Conservation (phyloP, 139 green algal genomes). For the Desmodesmus armatus region DNA sequence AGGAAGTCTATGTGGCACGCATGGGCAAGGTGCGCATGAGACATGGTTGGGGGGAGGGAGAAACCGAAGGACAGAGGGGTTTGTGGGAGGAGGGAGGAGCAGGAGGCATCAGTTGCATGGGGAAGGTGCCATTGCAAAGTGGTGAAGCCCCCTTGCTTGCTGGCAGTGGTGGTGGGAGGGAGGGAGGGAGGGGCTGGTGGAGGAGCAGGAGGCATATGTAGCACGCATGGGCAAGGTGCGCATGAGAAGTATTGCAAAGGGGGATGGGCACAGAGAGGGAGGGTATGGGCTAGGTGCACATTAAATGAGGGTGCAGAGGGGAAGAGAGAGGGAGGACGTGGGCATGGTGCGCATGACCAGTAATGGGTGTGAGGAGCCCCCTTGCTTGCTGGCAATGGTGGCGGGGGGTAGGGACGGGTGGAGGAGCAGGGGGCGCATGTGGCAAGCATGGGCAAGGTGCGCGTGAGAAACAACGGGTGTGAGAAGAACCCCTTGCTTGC, state of each 20-base stretch:
- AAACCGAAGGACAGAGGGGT: no score
- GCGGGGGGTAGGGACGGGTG: not conserved
- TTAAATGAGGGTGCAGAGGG: not conserved
- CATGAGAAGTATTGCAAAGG: no score
- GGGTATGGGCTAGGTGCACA: conserved; percentile 24
- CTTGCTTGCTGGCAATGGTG: not conserved
- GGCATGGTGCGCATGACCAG: no score
- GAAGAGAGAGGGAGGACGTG: not conserved
- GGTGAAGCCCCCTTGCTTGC: not conserved
- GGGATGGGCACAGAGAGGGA: no score
- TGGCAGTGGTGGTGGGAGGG: not conserved
- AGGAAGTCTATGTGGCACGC: not conserved
- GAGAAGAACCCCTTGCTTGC: not conserved
- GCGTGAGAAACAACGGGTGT: no score
- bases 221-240: conserved; percentile 24
- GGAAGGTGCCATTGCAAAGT: not conserved
- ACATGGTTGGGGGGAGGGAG: not conserved
- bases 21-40: conserved; percentile 27
- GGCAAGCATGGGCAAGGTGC: conserved; percentile 22
- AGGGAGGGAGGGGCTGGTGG: conserved; percentile 39
- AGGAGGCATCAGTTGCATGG: no score
- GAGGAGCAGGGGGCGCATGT: conserved; percentile 47
- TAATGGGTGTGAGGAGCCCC: no score
- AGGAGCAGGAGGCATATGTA: conserved; percentile 49
- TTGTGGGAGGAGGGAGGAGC: not conserved